Percentiles rank a stretch among this genome's conserved stretches.
Conservation (phyloP, 2,329 filamentous ascomycete genomes). For the Penicillium sp. region DNA sequence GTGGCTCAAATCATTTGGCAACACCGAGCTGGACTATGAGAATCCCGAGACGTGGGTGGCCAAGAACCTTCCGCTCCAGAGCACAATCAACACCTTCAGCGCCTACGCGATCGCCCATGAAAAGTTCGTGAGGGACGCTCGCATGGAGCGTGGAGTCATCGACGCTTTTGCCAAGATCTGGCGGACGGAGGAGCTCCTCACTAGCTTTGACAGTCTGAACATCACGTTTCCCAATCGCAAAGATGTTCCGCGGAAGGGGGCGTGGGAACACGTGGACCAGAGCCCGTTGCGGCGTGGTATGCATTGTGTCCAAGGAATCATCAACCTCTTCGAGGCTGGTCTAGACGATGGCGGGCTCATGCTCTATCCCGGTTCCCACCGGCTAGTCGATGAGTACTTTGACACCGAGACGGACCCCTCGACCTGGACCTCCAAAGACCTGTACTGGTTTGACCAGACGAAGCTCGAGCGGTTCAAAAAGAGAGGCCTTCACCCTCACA, state of each 20-base stretch:
- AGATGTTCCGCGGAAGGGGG: not conserved
- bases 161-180: conserved; percentile 11
- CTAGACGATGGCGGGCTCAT: conserved; percentile 21
- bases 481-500: conserved; percentile 15
- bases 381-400: conserved; percentile 17
- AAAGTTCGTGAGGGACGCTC: conserved; percentile 48
- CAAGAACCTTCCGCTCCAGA: not conserved
- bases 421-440: too few relatives aligned
- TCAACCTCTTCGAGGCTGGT: conserved; percentile 16
- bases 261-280: conserved; percentile 1
- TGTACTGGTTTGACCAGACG: not conserved
- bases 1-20: conserved; percentile 5
- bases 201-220: conserved; percentile 6
- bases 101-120: conserved; percentile 47
- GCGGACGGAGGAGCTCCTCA: conserved; percentile 3
- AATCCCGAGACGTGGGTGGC: not conserved
- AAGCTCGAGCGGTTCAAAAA: not conserved
- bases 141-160: conserved; percentile 47
- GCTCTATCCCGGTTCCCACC: conserved; percentile 12
- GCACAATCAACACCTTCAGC: not conserved
- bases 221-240: conserved; percentile 1
- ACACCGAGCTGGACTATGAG: not conserved
- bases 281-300: not conserved
- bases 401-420: too few relatives aligned
- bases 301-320: conserved; percentile 17